These are phyloP conservation scores for Paramecium primaurelia DNA, from an alignment of 73 alveolate genomes.

Conservation along the genomic window DNA sequence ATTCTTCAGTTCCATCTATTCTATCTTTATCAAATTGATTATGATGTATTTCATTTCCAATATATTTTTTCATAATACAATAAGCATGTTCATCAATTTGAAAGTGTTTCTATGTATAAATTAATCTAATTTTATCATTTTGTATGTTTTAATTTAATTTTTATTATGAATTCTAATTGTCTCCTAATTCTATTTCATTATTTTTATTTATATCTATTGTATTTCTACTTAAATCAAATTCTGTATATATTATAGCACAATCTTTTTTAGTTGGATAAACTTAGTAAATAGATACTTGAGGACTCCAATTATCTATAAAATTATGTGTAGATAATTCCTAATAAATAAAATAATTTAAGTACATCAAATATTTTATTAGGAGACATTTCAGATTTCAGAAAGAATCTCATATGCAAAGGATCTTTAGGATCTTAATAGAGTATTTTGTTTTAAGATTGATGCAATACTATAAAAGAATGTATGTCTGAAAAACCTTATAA, in stretches of 20 bases:
- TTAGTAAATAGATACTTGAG: background rate
- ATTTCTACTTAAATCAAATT: background rate
- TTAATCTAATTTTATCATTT: background rate
- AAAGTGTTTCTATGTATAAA: constrained; percentile 22
- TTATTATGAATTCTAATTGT: background rate
- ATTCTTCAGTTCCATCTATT: background rate
- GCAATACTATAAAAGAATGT: background rate
- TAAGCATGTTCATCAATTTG: background rate
- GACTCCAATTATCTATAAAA: constrained; percentile 13
- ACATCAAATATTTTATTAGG: background rate
- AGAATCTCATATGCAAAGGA: constrained; percentile 6
- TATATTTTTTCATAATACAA: constrained; percentile 8
- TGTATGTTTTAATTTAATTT: background rate
- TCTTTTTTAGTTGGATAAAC: constrained; percentile 24
- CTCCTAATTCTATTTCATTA: background rate
- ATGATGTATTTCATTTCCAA: background rate
- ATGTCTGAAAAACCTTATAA: background rate
- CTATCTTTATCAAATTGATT: background rate
- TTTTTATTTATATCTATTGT: background rate
- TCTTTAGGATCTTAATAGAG: background rate
- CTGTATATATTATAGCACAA: background rate
- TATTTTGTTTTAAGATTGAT: background rate
- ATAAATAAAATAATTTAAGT: background rate
- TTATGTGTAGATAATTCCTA: background rate
- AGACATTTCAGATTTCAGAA: background rate